Evolutionary conservation across 495 filamentous ascomycete species (phyloP).

Genomic region (Tuber borchii): DNA sequence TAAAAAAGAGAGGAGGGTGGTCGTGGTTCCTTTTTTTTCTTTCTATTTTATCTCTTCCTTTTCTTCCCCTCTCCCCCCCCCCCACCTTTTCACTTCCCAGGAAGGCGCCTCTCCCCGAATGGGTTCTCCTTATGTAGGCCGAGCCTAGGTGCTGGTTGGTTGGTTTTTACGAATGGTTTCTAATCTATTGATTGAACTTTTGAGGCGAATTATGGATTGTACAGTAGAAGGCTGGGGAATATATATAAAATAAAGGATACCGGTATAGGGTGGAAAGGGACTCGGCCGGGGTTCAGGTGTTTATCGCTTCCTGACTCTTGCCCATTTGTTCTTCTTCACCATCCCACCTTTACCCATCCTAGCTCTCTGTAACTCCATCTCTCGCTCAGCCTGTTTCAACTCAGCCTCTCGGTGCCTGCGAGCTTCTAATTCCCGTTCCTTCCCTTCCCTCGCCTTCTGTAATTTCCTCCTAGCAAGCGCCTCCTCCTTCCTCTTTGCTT

Average conservation of each 20-base stretch:
- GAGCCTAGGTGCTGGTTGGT: not conserved
- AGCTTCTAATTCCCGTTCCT: conserved; percentile 54
- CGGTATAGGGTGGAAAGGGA: not conserved
- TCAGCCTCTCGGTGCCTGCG: conserved; percentile 64
- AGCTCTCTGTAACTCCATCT: conserved; percentile 69
- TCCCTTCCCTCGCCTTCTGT: conserved; percentile 49
- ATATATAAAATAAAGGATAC: not conserved
- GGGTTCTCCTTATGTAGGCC: not conserved
- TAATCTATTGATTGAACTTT: not conserved
- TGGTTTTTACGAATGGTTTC: not conserved
- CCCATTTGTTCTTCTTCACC: conserved; percentile 37
- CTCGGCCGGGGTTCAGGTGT: not conserved
- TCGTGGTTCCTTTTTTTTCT: not conserved
- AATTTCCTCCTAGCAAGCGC: conserved; percentile 47
- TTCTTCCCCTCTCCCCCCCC: too few relatives aligned
- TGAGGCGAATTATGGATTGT: not conserved
- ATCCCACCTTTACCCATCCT: conserved; percentile 62
- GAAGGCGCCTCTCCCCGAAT: not conserved
- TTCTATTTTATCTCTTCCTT: conserved; percentile 7
- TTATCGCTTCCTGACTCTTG: conserved; percentile 34
- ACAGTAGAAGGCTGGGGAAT: not conserved
- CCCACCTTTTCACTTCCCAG: not conserved
- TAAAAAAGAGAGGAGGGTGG: not conserved
- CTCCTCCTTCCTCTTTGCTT: conserved; percentile 49
- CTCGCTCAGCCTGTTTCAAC: conserved; percentile 63